Evolutionary conservation across 306 rosid genomes (phyloP).

Genomic region (Mucuna pruriens): DNA sequence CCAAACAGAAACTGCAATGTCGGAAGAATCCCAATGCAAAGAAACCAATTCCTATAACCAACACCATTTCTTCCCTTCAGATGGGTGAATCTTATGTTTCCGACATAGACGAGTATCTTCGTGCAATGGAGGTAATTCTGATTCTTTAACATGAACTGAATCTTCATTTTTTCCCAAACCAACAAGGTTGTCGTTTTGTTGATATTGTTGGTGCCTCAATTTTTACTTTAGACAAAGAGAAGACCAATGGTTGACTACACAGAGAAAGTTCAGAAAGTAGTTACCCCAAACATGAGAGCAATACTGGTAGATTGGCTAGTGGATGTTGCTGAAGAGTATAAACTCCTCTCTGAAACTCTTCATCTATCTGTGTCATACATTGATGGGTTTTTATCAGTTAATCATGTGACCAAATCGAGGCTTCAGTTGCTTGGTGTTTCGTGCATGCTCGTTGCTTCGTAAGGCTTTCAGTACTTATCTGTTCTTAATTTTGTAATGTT

Average conservation of each 20-base stretch:
- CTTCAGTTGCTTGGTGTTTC: conserved; percentile 82
- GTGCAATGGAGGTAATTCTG: conserved; percentile 62
- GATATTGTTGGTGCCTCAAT: neutral
- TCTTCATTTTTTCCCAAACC: no score
- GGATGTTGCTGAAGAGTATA: conserved; percentile 83
- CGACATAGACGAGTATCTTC: conserved; percentile 55
- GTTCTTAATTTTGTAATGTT: neutral
- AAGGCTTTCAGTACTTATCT: conserved; percentile 25
- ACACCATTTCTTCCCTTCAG: neutral
- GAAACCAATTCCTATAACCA: neutral
- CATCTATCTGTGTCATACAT: conserved; percentile 64
- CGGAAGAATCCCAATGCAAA: conserved; percentile 26
- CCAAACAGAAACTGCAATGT: conserved; percentile 24
- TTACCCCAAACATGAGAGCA: conserved; percentile 72
- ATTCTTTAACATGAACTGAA: neutral
- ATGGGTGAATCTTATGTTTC: neutral
- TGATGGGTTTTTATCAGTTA: conserved; percentile 66
- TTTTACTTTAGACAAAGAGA: conserved; percentile 47
- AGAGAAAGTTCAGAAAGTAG: conserved; percentile 57
- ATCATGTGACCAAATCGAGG: conserved; percentile 41
- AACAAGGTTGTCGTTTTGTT: neutral
- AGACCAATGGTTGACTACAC: conserved; percentile 63
- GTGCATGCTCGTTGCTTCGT: conserved; percentile 85
- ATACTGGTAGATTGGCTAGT: conserved; percentile 87
- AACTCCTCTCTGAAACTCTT: conserved; percentile 74